phyloP scores from a whole-genome alignment of 768 basidiomycete species.

The Lactarius psammicola region DNA sequence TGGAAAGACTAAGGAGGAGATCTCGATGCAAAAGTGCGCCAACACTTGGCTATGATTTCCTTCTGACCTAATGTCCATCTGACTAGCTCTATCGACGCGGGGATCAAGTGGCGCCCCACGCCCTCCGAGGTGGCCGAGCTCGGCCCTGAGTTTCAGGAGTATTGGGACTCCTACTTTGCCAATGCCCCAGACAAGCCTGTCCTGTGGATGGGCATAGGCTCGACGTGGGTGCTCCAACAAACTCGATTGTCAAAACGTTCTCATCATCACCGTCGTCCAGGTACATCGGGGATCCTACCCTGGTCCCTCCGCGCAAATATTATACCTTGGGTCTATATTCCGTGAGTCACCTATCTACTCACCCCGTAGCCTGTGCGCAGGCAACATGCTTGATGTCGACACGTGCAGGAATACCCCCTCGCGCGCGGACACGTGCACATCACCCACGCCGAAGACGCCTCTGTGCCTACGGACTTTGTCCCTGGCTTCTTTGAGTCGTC shows the following conservation, averaged over 20 bases:
- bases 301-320: slow-evolving; percentile 24
- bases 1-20: slow-evolving; percentile 40
- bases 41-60: slow-evolving; percentile 19
- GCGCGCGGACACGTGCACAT: slow-evolving; percentile 30
- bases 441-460: slow-evolving; percentile 28
- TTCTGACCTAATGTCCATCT: not conserved
- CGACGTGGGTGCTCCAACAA: slow-evolving; percentile 22
- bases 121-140: slow-evolving; percentile 29
- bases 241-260: not conserved
- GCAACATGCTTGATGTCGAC: not conserved
- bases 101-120: slow-evolving; percentile 31
- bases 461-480: slow-evolving; percentile 29
- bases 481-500: slow-evolving; percentile 30
- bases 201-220: slow-evolving; percentile 17
- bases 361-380: too few species aligned
- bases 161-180: slow-evolving; percentile 30
- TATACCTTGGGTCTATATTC: slow-evolving; percentile 20
- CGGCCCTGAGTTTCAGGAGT: slow-evolving; percentile 30
- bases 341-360: not conserved
- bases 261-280: not conserved
- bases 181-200: slow-evolving; percentile 30
- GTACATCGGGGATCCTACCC: not conserved
- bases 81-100: slow-evolving; percentile 31
- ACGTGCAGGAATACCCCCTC: slow-evolving; percentile 24
- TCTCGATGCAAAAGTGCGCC: slow-evolving; percentile 56